Evolutionary conservation across 768 basidiomycete species (phyloP), one percentile per base, ranked within the genome.

Genomic region (Gautieria morchelliformis): DNA sequence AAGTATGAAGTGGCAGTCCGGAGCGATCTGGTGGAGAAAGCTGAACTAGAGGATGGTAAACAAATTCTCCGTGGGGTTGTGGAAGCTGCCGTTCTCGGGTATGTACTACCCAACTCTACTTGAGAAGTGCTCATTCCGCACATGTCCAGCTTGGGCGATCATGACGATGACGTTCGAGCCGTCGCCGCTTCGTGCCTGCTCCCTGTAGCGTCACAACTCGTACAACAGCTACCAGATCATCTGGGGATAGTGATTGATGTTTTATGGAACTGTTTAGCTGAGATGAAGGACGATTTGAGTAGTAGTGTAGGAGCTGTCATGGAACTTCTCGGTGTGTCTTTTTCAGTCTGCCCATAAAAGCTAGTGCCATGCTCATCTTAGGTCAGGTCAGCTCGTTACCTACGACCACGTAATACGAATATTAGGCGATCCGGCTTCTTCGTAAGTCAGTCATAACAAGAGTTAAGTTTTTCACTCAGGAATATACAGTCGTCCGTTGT

Each of bases 1-100:
- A 97, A 97, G 74, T 98, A 98, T 68, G 91, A 97, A 69, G 93
- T 98, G 39, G 96, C 95, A 14, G 96, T 98, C 17, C 76, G 93
- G 61, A 82, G 78, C 54, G 93, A 96, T 67, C 72, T 97, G 22
- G 84, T 98, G 58, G 79, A 81, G 15, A 70, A 68, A 24, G 66
- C 72, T 7, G 63, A 58, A 5, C 53, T 41, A 35, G 74, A 71
- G 30, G 69, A 68, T 5, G 85, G 83, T 17, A 74, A 70, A 59
- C 73, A 76, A 17, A 75, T 96, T 19, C 71, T 99, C 48, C 75
- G 78, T 32, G 89, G 85, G 30, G 89, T 98, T 11, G 89, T 98
- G 1, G 86, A 91, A 59, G 92, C 91, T 32, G 93, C 93, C 10
- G 79, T 97, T 2, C 74, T 97, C 30, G 95, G 96, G 93, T 92